These are phyloP conservation scores for Blastocystis sp. DNA, from an alignment of 352 stramenopile genomes.

Conservation along the genomic window DNA sequence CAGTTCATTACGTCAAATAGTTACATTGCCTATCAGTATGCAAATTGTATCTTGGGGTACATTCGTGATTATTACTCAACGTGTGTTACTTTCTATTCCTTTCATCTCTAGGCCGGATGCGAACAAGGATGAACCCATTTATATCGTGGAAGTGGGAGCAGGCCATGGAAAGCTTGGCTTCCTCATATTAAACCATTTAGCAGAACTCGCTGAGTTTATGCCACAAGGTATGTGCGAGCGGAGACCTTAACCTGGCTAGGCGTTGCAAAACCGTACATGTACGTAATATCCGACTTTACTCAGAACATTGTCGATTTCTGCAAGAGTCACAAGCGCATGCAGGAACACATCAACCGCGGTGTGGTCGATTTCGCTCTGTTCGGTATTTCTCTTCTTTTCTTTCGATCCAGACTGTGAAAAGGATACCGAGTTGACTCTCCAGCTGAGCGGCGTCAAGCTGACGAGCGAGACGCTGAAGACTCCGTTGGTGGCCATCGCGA, in stretches of 20 bases:
- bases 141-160: slow-evolving; percentile 66
- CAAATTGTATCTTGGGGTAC: slow-evolving; percentile 58
- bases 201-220: slow-evolving; percentile 63
- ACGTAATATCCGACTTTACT: slow-evolving; percentile 65
- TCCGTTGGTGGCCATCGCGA: slow-evolving; percentile 63
- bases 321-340: slow-evolving; percentile 58
- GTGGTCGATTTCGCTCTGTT: slow-evolving; percentile 65
- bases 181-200: slow-evolving; percentile 64
- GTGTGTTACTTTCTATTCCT: background rate
- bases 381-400: background rate
- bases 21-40: slow-evolving; percentile 77
- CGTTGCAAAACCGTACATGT: slow-evolving; percentile 62
- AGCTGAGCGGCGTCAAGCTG: slow-evolving; percentile 47
- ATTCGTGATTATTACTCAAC: slow-evolving; percentile 50
- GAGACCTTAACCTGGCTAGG: background rate
- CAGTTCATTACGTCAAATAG: slow-evolving; percentile 82
- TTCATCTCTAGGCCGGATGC: slow-evolving; percentile 25
- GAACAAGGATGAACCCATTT: slow-evolving; percentile 64
- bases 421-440: slow-evolving; percentile 43
- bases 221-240: slow-evolving; percentile 42
- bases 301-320: slow-evolving; percentile 61
- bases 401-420: slow-evolving; percentile 39
- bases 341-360: slow-evolving; percentile 59
- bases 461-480: slow-evolving; percentile 57
- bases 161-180: slow-evolving; percentile 65